Evolutionary conservation across 805 yeast species (phyloP).

Genomic region (Candida parachauliodes): DNA sequence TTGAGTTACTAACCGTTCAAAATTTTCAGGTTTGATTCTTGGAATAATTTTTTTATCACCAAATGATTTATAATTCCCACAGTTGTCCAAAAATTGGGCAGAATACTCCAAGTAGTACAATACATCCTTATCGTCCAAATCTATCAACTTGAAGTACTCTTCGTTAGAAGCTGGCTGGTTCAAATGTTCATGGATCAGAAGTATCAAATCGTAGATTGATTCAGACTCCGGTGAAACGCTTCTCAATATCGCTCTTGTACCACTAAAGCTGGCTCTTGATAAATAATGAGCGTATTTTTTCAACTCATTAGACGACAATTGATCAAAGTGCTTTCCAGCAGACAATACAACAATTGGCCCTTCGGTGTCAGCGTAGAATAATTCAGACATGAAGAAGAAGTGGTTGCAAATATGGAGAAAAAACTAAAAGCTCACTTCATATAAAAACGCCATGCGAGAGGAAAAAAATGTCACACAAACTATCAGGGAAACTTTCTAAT

Average conservation of each 20-base stretch:
- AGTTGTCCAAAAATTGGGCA: slow-evolving; percentile 68
- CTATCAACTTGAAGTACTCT: slow-evolving; percentile 34
- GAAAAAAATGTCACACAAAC: too few relatives aligned
- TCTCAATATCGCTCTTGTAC: slow-evolving; percentile 73
- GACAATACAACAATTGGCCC: slow-evolving; percentile 47
- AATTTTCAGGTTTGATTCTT: slow-evolving; percentile 43
- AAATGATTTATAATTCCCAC: slow-evolving; percentile 80
- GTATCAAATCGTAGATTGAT: slow-evolving; percentile 63
- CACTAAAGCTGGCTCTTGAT: slow-evolving; percentile 80
- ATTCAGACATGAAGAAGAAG: slow-evolving; percentile 13
- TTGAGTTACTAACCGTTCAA: slow-evolving; percentile 43
- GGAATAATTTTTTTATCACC: slow-evolving; percentile 90
- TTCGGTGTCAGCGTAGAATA: slow-evolving; percentile 35
- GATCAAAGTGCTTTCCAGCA: slow-evolving; percentile 67
- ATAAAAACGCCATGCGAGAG: too few relatives aligned
- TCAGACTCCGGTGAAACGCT: slow-evolving; percentile 85
- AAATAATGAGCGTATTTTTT: slow-evolving; percentile 74
- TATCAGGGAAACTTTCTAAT: too few relatives aligned
- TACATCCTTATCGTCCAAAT: slow-evolving; percentile 27
- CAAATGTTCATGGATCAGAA: slow-evolving; percentile 51
- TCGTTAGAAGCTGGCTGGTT: slow-evolving; percentile 41
- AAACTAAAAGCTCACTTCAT: too few relatives aligned
- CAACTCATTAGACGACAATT: slow-evolving; percentile 55
- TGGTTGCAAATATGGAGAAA: slow-evolving; percentile 2
- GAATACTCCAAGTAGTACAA: slow-evolving; percentile 63